Percentiles rank a stretch among this genome's conserved stretches.
Conservation (phyloP, 2,329 filamentous ascomycete genomes). For the Fusarium falciforme region DNA sequence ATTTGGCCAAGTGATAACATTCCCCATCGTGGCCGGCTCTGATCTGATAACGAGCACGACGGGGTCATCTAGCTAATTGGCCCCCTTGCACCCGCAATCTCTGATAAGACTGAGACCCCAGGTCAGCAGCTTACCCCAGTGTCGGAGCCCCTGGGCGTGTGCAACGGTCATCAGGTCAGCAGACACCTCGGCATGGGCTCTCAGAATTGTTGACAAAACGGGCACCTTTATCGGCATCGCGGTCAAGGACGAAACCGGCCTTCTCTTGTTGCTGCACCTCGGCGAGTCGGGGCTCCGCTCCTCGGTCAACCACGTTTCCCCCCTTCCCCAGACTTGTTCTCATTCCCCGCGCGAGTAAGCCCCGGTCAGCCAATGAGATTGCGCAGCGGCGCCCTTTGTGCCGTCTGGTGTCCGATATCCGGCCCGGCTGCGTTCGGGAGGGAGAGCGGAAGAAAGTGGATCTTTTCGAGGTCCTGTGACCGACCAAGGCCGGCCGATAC, state of each 20-base stretch:
- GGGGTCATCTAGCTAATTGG: not conserved
- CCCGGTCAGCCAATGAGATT: constrained; percentile 18
- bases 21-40: not conserved
- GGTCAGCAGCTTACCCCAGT: constrained; percentile 31
- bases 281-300: constrained; percentile 11
- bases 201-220: not conserved
- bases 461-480: constrained; percentile 32
- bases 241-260: not conserved
- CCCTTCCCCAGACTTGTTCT: constrained; percentile 28
- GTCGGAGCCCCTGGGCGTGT: not conserved
- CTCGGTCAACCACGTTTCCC: constrained; percentile 17
- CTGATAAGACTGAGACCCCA: constrained; percentile 9
- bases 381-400: not conserved
- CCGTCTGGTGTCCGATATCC: constrained; percentile 35
- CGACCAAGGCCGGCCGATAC: constrained; percentile 33
- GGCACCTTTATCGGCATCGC: constrained; percentile 3
- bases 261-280: constrained; percentile 1
- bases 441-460: constrained; percentile 42
- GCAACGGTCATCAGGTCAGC: constrained; percentile 27
- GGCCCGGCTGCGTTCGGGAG: constrained; percentile 30
- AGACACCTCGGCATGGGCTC: constrained; percentile 17
- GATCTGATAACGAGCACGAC: not conserved
- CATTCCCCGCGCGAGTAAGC: not conserved
- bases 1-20: constrained; percentile 20
- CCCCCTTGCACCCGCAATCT: not conserved